Base-by-base conservation (phyloP, 2,329 filamentous ascomycete species). In the Lecanoromycetidae sp. region DNA sequence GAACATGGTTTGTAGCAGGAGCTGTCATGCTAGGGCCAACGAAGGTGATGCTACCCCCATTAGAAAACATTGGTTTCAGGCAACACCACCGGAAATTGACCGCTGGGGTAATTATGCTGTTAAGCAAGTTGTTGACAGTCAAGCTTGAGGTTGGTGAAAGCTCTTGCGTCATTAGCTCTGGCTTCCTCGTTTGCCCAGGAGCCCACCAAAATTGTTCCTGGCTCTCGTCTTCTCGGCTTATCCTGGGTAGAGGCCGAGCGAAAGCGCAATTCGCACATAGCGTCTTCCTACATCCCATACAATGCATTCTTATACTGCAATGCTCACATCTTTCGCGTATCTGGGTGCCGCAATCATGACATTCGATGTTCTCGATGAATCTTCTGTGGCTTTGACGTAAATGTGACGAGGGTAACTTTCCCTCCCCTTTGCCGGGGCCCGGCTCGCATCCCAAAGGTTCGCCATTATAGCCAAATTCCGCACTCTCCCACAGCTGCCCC, bases 291-390 rank as follows among this genome's bases (percentile, higher is more conserved):
- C 75, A 78, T 30, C 75, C 75, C 57, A 75, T 71, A 56, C 75
- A 78, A 57, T 77, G 75, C 75, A 78, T 77, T 54, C 74, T 63
- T 13, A 77, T 72, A 48, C 74, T 77, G 58, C 75, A 78, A 49
- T 76, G 74, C 58, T 78, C 75, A 55, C 75, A 78, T 40, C 75
- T 62, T 57, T 78, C 75, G 33, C 66, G 57, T 35, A 78, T 76
- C 26, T 61, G 56, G 35, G 74, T 71, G 40, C 66, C 63, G 60
- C 75, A 78, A 48, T 69, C 67, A 39, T 75, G 67, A 56, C 75
- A 78, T 46, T 68, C 69, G 54, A 76, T 61, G 30, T 71, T 62
- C 19, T 76, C 65, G 12, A 76, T 63, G 53, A 77, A 78, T 3
- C 62, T 66, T 36, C 55, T 66, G 55, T 77, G 73, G 52, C 73